Evolutionary conservation across 2,329 filamentous ascomycete species (phyloP).

Genomic region (Blastomyces percursus): DNA sequence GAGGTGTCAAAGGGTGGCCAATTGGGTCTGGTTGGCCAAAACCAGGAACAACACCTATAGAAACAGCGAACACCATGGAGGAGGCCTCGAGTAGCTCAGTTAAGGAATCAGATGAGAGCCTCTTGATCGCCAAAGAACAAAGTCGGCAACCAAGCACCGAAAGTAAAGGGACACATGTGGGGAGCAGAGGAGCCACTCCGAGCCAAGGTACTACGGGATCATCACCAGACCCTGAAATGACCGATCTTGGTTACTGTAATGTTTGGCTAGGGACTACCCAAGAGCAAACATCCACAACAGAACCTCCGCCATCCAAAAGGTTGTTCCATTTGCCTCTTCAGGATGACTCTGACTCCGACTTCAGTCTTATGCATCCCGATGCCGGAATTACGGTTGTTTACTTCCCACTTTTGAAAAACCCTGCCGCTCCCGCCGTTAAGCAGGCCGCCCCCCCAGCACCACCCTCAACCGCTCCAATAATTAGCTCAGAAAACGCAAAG

Average conservation of each 20-base stretch:
- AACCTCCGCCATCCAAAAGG: slow-evolving; percentile 44
- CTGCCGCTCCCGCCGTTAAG: slow-evolving; percentile 27
- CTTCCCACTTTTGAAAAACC: slow-evolving; percentile 77
- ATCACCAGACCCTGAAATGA: slow-evolving; percentile 14
- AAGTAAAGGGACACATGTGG: neutral
- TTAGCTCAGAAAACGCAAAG: slow-evolving; percentile 14
- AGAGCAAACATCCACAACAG: slow-evolving; percentile 51
- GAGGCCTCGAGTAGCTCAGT: slow-evolving; percentile 52
- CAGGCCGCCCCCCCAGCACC: neutral
- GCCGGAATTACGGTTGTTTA: slow-evolving; percentile 86
- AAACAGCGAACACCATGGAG: slow-evolving; percentile 55
- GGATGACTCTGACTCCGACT: slow-evolving; percentile 51
- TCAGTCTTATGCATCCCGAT: slow-evolving; percentile 60
- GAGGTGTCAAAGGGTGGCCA: slow-evolving; percentile 89
- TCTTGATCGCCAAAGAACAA: slow-evolving; percentile 47
- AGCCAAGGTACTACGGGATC: slow-evolving; percentile 37
- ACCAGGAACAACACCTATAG: slow-evolving; percentile 44
- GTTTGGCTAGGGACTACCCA: slow-evolving; percentile 75
- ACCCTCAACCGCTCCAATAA: slow-evolving; percentile 14
- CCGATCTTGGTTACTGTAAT: slow-evolving; percentile 75
- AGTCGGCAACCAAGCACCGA: slow-evolving; percentile 17
- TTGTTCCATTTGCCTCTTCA: slow-evolving; percentile 28
- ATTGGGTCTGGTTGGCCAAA: slow-evolving; percentile 79
- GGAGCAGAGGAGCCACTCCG: slow-evolving; percentile 24
- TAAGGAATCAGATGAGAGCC: slow-evolving; percentile 51